Base-by-base conservation (phyloP, 139 green algal genomes). In the Chlorella vulgaris region DNA sequence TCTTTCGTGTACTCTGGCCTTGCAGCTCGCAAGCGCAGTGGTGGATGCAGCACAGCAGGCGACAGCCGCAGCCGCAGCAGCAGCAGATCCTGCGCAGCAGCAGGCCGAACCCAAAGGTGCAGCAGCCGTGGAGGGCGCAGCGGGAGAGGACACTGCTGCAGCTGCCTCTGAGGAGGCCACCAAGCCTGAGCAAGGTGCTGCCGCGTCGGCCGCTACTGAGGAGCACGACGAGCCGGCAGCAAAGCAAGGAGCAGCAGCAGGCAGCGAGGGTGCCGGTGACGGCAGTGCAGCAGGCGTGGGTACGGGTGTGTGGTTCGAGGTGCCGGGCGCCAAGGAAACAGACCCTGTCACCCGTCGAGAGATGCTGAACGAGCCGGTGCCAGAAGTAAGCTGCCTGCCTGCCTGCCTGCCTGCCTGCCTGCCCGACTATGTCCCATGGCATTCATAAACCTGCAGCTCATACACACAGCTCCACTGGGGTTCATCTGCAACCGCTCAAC, bases 341-440 rank as follows among this genome's bases (percentile, higher is more conserved):
- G 10, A 40, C 47, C 73, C 73, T 4, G 24, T n/a, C 3, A 39
- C 39, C 5, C 50, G 51, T 50, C 7, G 24, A 8, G 73, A 79
- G 73, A 28, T 79, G 53, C 53, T 79, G 51, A 26, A 79, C 26
- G 73, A 79, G 53, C 73, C 73, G 3, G 51, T 79, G 51, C 53
- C 73, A 19, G 73, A 79, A 35, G 73, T 71, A 19, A 21, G 65
- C 4, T 19, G 33, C 19, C 1, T 51, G 13, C 47, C 33, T 51
- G 3, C 2, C 35, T 7, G 36, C 24, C 47, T 22, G 36, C 26
- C 22, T 31, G 53, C 28, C 3, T 3, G 53, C 53, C 53, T 62
- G 28, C 53, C 53, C n/a, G n/a, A n/a, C n/a, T n/a, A n/a, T n/a
- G n/a, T n/a, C n/a, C n/a, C n/a, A n/a, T n/a, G n/a, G n/a, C n/a